These are phyloP conservation scores for Eimeria tenella DNA, from an alignment of 169 alveolate species.

Conservation along the genomic window DNA sequence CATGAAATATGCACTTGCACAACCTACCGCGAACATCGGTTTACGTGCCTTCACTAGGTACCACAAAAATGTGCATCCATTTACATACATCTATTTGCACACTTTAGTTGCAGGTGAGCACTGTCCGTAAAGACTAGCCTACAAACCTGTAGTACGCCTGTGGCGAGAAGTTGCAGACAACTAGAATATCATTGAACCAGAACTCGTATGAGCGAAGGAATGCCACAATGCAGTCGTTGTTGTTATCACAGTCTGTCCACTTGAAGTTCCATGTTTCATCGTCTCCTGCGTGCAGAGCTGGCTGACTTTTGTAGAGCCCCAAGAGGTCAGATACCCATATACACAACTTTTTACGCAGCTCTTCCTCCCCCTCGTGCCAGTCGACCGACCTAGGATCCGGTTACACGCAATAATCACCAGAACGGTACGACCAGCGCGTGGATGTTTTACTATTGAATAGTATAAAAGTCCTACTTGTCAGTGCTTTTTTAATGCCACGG, in stretches of 20 bases:
- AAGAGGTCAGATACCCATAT: constrained; percentile 83
- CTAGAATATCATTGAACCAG: constrained; percentile 84
- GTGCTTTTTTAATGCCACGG: no score
- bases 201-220: constrained; percentile 82
- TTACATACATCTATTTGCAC: not conserved
- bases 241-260: constrained; percentile 87
- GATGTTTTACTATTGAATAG: not conserved
- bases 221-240: constrained; percentile 84
- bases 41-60: no score
- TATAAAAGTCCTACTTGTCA: no score
- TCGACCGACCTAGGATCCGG: constrained; percentile 81
- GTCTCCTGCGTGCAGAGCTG: constrained; percentile 86
- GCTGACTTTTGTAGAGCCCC: constrained; percentile 80
- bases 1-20: no score
- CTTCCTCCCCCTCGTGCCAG: constrained; percentile 88
- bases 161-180: constrained; percentile 83
- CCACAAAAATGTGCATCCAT: not conserved
- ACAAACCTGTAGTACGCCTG: constrained; percentile 79
- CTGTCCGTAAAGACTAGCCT: not conserved
- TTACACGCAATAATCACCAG: not conserved
- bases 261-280: constrained; percentile 85
- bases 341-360: constrained; percentile 82
- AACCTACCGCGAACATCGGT: no score
- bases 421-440: not conserved
- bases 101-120: no score